phyloP scores from a whole-genome alignment of 1,284 basidiomycete genomes.

The Pseudozyma tsukubaensis region DNA sequence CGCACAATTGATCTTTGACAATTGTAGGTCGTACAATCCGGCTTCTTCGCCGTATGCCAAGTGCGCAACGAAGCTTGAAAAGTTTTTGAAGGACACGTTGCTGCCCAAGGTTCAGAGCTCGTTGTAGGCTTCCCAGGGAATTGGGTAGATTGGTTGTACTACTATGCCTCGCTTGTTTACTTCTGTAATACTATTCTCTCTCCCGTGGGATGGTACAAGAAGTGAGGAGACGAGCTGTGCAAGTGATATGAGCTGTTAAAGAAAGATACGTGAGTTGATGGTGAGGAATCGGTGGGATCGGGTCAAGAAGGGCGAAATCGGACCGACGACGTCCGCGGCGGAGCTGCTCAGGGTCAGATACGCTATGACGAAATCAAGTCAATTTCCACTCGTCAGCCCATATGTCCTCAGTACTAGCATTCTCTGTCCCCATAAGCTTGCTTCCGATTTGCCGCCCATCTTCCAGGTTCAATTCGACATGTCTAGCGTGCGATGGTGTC shows the following conservation, averaged over 20 bases:
- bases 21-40: conserved; percentile 90
- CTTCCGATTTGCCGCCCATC: too few species aligned
- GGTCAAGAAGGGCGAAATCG: neutral
- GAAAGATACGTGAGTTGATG: neutral
- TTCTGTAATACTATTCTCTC: neutral
- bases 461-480: too few species aligned
- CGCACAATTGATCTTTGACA: conserved; percentile 81
- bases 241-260: neutral
- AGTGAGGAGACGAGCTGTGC: neutral
- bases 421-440: too few species aligned
- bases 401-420: neutral
- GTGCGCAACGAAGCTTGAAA: conserved; percentile 85
- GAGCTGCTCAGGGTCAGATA: neutral
- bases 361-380: conserved; percentile 19
- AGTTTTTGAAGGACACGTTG: conserved; percentile 66
- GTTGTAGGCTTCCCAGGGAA: conserved; percentile 4
- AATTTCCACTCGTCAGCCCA: conserved; percentile 2
- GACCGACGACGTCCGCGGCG: conserved; percentile 5
- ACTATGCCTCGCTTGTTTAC: neutral
- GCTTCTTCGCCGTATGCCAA: conserved; percentile 85
- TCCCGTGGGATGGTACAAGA: neutral
- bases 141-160: neutral
- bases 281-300: neutral
- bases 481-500: too few species aligned
- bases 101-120: conserved; percentile 54